phyloP scores from a whole-genome alignment of 164 flowering plant genomes.

The Stephania cephalantha region DNA sequence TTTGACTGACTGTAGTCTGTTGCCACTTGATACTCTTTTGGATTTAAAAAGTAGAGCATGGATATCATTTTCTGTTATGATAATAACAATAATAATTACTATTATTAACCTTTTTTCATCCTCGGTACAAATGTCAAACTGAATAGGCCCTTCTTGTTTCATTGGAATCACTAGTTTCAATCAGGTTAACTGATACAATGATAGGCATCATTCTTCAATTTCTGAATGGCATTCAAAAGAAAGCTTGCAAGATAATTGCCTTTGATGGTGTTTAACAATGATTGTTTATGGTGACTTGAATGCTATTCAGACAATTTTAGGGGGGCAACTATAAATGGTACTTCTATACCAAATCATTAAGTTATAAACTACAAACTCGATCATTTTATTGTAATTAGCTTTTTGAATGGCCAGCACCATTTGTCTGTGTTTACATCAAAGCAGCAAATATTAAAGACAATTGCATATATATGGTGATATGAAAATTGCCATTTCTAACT shows the following conservation, averaged over 20 bases:
- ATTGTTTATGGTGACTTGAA: neutral
- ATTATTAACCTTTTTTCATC: too few relatives aligned
- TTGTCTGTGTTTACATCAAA: too few relatives aligned
- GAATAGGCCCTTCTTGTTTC: neutral
- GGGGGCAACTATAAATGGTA: neutral
- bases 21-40: neutral
- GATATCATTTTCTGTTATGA: too few relatives aligned
- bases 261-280: neutral
- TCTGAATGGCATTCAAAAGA: neutral
- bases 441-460: too few relatives aligned
- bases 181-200: neutral
- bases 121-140: neutral
- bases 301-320: neutral
- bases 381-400: neutral
- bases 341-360: neutral
- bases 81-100: too few relatives aligned
- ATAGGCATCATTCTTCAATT: neutral
- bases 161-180: too few relatives aligned
- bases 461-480: neutral
- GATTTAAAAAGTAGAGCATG: neutral
- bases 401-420: neutral
- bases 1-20: neutral
- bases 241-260: neutral
- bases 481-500: neutral
- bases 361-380: neutral